These are phyloP conservation scores for Penicillium roqueforti DNA, from an alignment of 495 filamentous ascomycete species.

Conservation along the genomic window DNA sequence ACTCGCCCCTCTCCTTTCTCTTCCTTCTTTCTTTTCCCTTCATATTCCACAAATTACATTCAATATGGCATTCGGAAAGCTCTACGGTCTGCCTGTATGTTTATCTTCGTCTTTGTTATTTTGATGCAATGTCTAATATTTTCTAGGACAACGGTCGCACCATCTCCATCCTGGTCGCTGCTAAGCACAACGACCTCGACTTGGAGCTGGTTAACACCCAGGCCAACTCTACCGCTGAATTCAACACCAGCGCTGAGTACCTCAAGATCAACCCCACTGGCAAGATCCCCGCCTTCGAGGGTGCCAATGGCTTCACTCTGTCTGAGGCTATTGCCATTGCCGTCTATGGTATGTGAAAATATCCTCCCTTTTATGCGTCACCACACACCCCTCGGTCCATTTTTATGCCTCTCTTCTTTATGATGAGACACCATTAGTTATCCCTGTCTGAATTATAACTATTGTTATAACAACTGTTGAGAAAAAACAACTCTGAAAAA, in stretches of 20 bases:
- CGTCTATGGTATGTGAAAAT: constrained; percentile 80
- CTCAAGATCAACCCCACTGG: constrained; percentile 79
- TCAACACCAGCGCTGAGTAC: constrained; percentile 62
- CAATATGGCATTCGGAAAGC: constrained; percentile 93
- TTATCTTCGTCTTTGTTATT: constrained; percentile 1
- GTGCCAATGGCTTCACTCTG: constrained; percentile 85
- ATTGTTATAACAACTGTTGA: constrained; percentile 76
- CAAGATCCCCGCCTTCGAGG: constrained; percentile 88
- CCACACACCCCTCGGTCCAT: background rate
- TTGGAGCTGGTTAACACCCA: constrained; percentile 75
- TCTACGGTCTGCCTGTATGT: constrained; percentile 83
- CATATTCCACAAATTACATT: constrained; percentile 26
- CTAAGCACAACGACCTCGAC: constrained; percentile 92
- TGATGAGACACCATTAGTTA: constrained; percentile 95
- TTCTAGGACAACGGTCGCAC: constrained; percentile 81
- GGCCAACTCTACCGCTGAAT: constrained; percentile 30
- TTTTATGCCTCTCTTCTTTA: constrained; percentile 30
- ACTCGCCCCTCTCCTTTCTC: constrained; percentile 32
- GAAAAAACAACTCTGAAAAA: constrained; percentile 15
- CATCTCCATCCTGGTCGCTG: constrained; percentile 80
- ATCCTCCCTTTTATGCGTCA: background rate
- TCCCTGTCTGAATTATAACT: constrained; percentile 92
- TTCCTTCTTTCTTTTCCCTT: constrained; percentile 30
- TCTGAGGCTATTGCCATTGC: constrained; percentile 91
- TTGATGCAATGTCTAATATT: constrained; percentile 15